These are phyloP conservation scores for Triticum monococcum DNA, from an alignment of 176 grass and related monocot species.

Conservation along the genomic window DNA sequence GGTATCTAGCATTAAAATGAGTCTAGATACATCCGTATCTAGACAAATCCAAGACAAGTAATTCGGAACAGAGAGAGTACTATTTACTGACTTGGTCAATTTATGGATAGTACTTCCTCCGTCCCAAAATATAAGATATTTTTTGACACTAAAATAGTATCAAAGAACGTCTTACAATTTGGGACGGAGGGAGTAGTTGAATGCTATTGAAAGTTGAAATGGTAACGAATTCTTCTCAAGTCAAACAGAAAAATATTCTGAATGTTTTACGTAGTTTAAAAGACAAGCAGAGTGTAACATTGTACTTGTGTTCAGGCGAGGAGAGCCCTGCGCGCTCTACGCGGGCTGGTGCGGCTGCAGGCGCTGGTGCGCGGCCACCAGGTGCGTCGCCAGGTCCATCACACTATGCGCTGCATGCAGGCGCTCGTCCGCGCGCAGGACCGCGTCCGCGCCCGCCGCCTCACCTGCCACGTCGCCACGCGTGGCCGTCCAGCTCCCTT, in stretches of 20 bases:
- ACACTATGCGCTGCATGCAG: slow-evolving; percentile 85
- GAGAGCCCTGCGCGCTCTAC: slow-evolving; percentile 51
- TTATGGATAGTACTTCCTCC: too few species aligned
- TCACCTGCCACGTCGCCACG: slow-evolving; percentile 6
- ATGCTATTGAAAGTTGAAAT: too few species aligned
- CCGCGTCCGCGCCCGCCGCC: slow-evolving; percentile 58
- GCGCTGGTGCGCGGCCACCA: slow-evolving; percentile 80
- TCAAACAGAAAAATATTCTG: background rate
- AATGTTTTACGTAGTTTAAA: background rate
- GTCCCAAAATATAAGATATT: too few species aligned
- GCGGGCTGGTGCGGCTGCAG: slow-evolving; percentile 73
- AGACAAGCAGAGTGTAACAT: background rate
- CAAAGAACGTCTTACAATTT: too few species aligned
- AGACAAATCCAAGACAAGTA: too few species aligned
- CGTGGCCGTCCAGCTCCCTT: background rate
- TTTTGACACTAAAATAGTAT: too few species aligned
- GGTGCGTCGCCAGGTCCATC: slow-evolving; percentile 73
- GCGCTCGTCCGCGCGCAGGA: slow-evolving; percentile 76
- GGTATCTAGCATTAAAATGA: too few species aligned
- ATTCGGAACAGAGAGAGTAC: too few species aligned
- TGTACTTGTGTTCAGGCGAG: slow-evolving; percentile 39
- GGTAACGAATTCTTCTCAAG: too few species aligned
- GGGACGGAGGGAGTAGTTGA: too few species aligned
- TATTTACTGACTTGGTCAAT: too few species aligned
- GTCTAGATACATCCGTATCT: too few species aligned